phyloP scores from a whole-genome alignment of 345 rosid species.

The Eucalyptus rudis region DNA sequence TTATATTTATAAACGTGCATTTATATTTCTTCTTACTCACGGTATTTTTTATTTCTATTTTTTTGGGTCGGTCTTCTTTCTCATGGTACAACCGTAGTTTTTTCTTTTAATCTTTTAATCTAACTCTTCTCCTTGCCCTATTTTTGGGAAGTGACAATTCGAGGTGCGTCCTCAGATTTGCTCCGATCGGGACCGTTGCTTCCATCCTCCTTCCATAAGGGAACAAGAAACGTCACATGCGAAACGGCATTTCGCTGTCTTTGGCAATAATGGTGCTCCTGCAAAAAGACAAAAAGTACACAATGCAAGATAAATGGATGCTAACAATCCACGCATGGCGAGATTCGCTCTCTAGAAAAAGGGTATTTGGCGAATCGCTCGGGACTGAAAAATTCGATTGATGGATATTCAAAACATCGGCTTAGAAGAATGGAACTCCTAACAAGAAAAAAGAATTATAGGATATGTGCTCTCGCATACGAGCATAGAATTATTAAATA shows the following conservation, averaged over 20 bases:
- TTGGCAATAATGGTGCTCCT: background rate
- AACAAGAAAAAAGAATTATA: background rate
- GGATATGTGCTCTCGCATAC: background rate
- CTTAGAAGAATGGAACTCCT: background rate
- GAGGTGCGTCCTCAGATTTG: background rate
- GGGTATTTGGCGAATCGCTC: background rate
- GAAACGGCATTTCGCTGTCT: background rate
- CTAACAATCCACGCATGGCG: background rate
- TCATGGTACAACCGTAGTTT: background rate
- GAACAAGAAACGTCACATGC: background rate
- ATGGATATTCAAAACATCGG: background rate
- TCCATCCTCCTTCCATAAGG: background rate
- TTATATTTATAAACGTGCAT: background rate
- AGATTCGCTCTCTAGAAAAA: background rate
- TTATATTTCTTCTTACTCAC: background rate
- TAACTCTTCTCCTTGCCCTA: background rate
- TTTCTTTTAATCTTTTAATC: background rate
- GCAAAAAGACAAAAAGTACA: background rate
- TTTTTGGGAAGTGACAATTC: background rate
- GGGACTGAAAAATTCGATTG: background rate
- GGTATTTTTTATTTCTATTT: fast-evolving
- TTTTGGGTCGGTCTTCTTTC: no score
- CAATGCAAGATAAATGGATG: background rate
- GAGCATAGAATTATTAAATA: background rate
- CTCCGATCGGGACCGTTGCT: background rate